Conservation (phyloP, 257 asterid genomes). For the Petunia secreta region DNA sequence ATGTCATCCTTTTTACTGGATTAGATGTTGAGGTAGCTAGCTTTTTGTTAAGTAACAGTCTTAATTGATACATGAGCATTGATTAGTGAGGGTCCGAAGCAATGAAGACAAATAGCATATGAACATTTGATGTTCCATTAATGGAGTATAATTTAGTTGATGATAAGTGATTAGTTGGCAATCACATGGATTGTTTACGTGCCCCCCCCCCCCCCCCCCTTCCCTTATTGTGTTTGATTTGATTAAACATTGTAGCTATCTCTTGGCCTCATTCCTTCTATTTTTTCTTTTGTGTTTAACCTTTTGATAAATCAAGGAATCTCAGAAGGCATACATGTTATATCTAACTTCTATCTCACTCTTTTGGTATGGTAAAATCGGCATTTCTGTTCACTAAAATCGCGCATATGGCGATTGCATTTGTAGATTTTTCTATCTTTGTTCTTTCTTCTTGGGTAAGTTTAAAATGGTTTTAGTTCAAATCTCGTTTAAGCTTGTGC, state of each 20-base stretch:
- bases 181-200: conserved; percentile 36
- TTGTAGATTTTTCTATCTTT: too few species aligned
- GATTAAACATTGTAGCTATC: background rate
- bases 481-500: too few species aligned
- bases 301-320: background rate
- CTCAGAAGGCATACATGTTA: too few species aligned
- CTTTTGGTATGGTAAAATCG: too few species aligned
- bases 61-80: conserved; percentile 7
- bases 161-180: conserved; percentile 36
- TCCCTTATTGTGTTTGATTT: background rate
- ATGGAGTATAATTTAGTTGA: conserved; percentile 21
- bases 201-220: background rate
- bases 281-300: too few species aligned
- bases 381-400: too few species aligned
- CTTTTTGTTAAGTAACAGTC: background rate
- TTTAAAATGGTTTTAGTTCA: too few species aligned
- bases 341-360: too few species aligned
- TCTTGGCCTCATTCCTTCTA: too few species aligned
- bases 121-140: conserved; percentile 26
- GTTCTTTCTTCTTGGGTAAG: too few species aligned
- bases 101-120: conserved; percentile 23
- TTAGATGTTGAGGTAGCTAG: background rate
- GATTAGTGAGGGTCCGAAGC: conserved; percentile 11
- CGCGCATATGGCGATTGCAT: too few species aligned
- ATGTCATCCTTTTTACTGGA: background rate